A percentile compares a stretch with the other conserved stretches of the same genome.
These are phyloP conservation scores for Monosporascus cannonballus DNA, from an alignment of 2,329 filamentous ascomycete genomes.

Conservation along the genomic window DNA sequence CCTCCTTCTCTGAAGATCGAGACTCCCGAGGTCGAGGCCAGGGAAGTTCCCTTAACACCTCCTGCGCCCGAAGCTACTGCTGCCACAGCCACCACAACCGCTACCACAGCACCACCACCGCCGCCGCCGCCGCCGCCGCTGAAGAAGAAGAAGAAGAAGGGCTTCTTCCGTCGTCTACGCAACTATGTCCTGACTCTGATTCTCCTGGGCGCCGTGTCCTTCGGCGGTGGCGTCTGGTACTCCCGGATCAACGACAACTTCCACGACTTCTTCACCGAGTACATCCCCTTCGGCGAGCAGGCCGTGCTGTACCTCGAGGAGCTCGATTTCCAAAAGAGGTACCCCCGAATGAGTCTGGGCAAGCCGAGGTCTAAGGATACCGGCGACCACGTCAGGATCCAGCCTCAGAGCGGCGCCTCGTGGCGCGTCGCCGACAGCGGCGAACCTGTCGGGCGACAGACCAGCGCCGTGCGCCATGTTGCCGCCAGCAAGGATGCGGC, in stretches of 20 bases:
- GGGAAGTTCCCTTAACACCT: constrained; percentile 35
- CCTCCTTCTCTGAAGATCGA: constrained; percentile 28
- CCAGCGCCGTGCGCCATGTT: constrained; percentile 21
- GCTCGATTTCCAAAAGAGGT: constrained; percentile 83
- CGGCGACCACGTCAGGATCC: constrained; percentile 72
- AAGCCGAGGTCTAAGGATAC: constrained; percentile 50
- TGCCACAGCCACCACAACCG: constrained; percentile 20
- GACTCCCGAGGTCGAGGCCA: constrained; percentile 26
- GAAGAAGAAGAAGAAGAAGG: constrained; percentile 59
- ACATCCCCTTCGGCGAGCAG: constrained; percentile 89
- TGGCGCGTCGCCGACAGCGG: constrained; percentile 40
- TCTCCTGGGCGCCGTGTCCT: constrained; percentile 70
- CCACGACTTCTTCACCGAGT: constrained; percentile 99
- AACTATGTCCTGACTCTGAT: constrained; percentile 72
- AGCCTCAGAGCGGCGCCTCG: constrained; percentile 77
- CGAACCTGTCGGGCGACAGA: constrained; percentile 20
- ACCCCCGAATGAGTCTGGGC: constrained; percentile 45
- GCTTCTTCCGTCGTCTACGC: constrained; percentile 65
- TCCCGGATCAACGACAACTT: constrained; percentile 94
- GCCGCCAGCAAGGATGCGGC: constrained; percentile 22
- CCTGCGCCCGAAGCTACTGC: constrained; percentile 29
- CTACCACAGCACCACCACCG: constrained; percentile 30
- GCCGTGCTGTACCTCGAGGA: constrained; percentile 94
- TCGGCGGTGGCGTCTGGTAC: constrained; percentile 85
- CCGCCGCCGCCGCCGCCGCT: constrained; percentile 34